phyloP scores from a whole-genome alignment of 2,329 filamentous ascomycete species.

The Graphilbum ipis-grandicollis region DNA sequence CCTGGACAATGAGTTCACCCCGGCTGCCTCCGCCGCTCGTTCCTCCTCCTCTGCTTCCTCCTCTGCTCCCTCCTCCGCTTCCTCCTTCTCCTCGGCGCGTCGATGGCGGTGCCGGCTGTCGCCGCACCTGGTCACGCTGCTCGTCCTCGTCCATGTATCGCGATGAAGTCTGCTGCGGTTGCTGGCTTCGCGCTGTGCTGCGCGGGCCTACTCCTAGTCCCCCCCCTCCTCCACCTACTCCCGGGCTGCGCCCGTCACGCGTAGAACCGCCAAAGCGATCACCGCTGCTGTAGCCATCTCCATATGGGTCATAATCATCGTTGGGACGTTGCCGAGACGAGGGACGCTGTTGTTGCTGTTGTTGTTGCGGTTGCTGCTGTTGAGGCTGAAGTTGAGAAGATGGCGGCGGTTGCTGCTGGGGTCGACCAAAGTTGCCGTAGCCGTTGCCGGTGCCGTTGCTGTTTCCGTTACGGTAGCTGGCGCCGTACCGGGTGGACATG shows the following conservation, averaged over 20 bases:
- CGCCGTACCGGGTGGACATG: constrained; percentile 36
- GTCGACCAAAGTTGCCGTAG: constrained; percentile 25
- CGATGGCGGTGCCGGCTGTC: constrained; percentile 11
- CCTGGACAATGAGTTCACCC: constrained; percentile 36
- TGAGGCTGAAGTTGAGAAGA: neutral
- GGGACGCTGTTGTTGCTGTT: neutral
- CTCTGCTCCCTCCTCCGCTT: constrained; percentile 9
- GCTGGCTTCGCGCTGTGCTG: no score
- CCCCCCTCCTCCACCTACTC: neutral
- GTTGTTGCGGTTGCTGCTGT: neutral
- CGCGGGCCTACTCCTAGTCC: constrained; percentile 3
- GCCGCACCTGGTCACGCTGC: constrained; percentile 2
- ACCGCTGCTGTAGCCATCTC: constrained; percentile 26
- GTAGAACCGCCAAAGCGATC: constrained; percentile 13
- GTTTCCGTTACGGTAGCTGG: constrained; percentile 26
- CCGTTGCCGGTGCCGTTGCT: constrained; percentile 22
- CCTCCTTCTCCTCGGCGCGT: no score
- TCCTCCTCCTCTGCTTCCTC: constrained; percentile 8
- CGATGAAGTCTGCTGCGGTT: neutral
- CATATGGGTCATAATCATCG: constrained; percentile 34
- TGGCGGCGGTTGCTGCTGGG: constrained; percentile 4
- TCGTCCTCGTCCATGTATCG: constrained; percentile 1
- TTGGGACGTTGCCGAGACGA: constrained; percentile 10
- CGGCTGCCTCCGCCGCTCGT: neutral
- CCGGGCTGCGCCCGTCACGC: neutral